phyloP scores from a whole-genome alignment of 805 yeast genomes.

The Pichia nanzhaoensis region DNA sequence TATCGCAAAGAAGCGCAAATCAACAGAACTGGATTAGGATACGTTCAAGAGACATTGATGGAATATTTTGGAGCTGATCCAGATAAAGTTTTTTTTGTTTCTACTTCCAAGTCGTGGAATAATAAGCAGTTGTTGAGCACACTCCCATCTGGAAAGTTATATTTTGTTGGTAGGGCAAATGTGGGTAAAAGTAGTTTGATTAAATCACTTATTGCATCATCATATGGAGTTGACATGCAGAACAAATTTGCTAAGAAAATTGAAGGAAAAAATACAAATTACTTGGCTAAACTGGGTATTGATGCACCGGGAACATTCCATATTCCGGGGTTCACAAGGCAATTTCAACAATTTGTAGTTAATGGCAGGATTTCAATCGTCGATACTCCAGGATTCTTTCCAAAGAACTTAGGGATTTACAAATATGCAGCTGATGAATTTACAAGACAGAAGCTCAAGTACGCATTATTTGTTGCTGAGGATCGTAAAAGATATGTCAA shows the following conservation, averaged over 20 bases:
- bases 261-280: slow-evolving; percentile 8
- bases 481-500: slow-evolving; percentile 7
- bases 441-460: slow-evolving; percentile 8
- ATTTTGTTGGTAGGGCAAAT: slow-evolving; percentile 60
- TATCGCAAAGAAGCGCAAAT: slow-evolving; percentile 19
- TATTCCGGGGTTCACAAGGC: slow-evolving; percentile 70
- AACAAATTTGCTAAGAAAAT: slow-evolving; percentile 21
- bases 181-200: slow-evolving; percentile 64
- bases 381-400: slow-evolving; percentile 45
- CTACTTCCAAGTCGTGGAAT: slow-evolving; percentile 52
- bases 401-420: slow-evolving; percentile 25
- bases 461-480: slow-evolving; percentile 6
- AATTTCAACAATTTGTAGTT: slow-evolving; percentile 33
- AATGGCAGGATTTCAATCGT: slow-evolving; percentile 18
- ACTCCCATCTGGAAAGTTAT: slow-evolving; percentile 35
- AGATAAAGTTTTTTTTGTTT: slow-evolving; percentile 38
- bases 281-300: slow-evolving; percentile 18
- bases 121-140: slow-evolving; percentile 31
- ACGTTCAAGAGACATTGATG: slow-evolving; percentile 29
- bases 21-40: slow-evolving; percentile 23
- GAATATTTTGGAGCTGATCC: slow-evolving; percentile 25
- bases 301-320: slow-evolving; percentile 39
- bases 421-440: slow-evolving; percentile 21
- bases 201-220: slow-evolving; percentile 32
- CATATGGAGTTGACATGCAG: slow-evolving; percentile 7